Percentiles rank a stretch among this genome's conserved stretches.
Evolutionary conservation across 2,329 filamentous ascomycete genomes (phyloP).

Genomic region (Didymellaceae sp.): DNA sequence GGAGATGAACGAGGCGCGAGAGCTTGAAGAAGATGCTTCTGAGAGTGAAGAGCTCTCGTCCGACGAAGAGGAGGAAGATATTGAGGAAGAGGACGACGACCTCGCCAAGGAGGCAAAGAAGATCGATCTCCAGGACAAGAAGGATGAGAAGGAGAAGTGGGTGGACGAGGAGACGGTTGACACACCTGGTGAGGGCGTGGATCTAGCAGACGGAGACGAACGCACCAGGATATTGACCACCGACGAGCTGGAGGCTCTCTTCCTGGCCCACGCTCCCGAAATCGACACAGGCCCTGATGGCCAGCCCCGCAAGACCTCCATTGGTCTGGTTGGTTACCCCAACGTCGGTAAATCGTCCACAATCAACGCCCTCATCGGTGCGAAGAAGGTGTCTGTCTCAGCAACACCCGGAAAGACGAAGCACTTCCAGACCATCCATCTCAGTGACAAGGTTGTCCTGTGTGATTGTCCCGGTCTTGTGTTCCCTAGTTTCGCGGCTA

Average conservation of each 20-base stretch:
- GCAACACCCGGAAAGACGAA: slow-evolving; percentile 98
- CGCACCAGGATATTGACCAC: slow-evolving; percentile 81
- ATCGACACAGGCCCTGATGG: slow-evolving; percentile 58
- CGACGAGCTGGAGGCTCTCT: slow-evolving; percentile 88
- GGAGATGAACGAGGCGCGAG: slow-evolving; percentile 78
- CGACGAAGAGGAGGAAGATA: slow-evolving; percentile 45
- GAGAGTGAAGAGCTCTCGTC: slow-evolving; percentile 33
- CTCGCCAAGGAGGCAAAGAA: slow-evolving; percentile 54
- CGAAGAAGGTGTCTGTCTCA: slow-evolving; percentile 98
- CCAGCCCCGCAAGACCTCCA: slow-evolving; percentile 73
- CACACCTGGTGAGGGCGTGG: slow-evolving; percentile 44
- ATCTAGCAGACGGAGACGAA: slow-evolving; percentile 51
- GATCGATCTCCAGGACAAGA: slow-evolving; percentile 53
- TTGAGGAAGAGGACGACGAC: slow-evolving; percentile 52
- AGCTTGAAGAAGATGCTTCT: slow-evolving; percentile 60
- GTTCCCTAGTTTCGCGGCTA: slow-evolving; percentile 96
- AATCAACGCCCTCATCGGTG: slow-evolving; percentile 97
- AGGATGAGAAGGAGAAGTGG: slow-evolving; percentile 51
- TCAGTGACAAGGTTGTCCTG: slow-evolving; percentile 85
- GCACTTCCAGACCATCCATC: slow-evolving; percentile 97
- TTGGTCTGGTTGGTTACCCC: slow-evolving; percentile 95
- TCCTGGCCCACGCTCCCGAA: slow-evolving; percentile 75
- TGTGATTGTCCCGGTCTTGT: slow-evolving; percentile 99
- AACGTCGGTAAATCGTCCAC: slow-evolving; percentile 99
- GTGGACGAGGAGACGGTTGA: slow-evolving; percentile 49